These are phyloP conservation scores for Pseudonectria buxi DNA, from an alignment of 2,329 filamentous ascomycete species.

Conservation along the genomic window DNA sequence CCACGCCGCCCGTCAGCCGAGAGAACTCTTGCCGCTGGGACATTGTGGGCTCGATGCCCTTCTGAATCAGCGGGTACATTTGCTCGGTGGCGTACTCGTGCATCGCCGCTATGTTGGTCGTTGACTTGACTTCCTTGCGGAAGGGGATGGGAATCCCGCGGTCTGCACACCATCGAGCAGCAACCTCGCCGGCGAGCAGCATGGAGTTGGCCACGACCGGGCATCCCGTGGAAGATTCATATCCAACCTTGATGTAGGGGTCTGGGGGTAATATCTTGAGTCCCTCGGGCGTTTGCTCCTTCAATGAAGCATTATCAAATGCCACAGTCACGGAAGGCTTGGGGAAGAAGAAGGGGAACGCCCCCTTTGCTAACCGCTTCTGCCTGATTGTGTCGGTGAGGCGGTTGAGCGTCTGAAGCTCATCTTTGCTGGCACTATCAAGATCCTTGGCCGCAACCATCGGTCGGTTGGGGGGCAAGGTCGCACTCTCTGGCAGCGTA, in stretches of 20 bases:
- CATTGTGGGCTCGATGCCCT: conserved; percentile 27
- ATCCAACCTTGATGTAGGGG: conserved; percentile 40
- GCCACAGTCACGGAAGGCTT: conserved; percentile 37
- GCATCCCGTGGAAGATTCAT: conserved; percentile 24
- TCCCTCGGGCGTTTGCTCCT: conserved; percentile 1
- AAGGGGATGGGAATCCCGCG: conserved; percentile 55
- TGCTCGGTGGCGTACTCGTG: conserved; percentile 31
- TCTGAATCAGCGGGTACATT: conserved; percentile 27
- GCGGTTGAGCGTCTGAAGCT: conserved; percentile 41
- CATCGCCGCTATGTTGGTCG: conserved; percentile 28
- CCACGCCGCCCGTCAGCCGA: conserved; percentile 39
- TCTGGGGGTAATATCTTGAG: conserved; percentile 34
- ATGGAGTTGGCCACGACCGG: conserved; percentile 40
- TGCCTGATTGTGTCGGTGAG: conserved; percentile 41
- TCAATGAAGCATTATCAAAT: conserved; percentile 29
- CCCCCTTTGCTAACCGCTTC: conserved; percentile 39
- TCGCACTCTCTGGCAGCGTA: conserved; percentile 10
- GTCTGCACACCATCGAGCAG: conserved; percentile 52
- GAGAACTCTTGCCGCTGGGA: conserved; percentile 24
- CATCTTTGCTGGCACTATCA: conserved; percentile 33
- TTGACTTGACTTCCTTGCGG: conserved; percentile 40
- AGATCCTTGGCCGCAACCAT: conserved; percentile 41
- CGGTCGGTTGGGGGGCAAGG: conserved; percentile 26
- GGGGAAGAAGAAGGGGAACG: conserved; percentile 41
- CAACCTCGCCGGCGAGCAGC: conserved; percentile 56